Percentiles rank a stretch among this genome's conserved stretches.
These are phyloP conservation scores for Fusarium drepaniforme DNA, from an alignment of 2,329 filamentous ascomycete species.

Conservation along the genomic window DNA sequence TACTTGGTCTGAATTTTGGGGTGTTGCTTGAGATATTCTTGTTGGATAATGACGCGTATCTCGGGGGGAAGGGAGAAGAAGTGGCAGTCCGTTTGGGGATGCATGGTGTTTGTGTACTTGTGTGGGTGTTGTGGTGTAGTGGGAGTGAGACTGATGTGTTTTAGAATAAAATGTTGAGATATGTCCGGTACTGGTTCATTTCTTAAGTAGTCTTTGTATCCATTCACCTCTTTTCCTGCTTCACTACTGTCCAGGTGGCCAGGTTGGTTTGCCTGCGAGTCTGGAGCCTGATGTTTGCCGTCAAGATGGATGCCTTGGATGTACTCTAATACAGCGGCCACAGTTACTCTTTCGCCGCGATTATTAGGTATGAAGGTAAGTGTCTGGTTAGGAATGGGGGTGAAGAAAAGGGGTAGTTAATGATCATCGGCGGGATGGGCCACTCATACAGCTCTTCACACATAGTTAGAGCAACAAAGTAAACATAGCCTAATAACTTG, in stretches of 20 bases:
- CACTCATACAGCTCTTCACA: background rate
- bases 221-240: background rate
- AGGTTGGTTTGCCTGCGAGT: background rate
- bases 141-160: background rate
- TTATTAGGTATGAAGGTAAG: no score
- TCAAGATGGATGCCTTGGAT: background rate
- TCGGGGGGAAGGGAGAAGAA: background rate
- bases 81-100: background rate
- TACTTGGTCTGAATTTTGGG: background rate
- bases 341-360: background rate
- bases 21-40: background rate
- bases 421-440: background rate
- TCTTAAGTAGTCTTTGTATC: background rate
- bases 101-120: background rate
- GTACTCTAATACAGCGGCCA: no score
- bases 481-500: background rate
- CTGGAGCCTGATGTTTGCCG: background rate
- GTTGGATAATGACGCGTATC: background rate
- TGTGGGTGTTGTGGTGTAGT: background rate
- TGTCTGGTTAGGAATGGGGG: background rate
- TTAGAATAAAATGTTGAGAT: background rate
- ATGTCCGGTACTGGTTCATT: no score
- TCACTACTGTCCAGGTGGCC: background rate
- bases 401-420: background rate
- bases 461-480: background rate